A percentile compares a stretch with the other conserved stretches of the same genome.
Evolutionary conservation across 805 yeast genomes (phyloP).

Genomic region (Pichia californica): DNA sequence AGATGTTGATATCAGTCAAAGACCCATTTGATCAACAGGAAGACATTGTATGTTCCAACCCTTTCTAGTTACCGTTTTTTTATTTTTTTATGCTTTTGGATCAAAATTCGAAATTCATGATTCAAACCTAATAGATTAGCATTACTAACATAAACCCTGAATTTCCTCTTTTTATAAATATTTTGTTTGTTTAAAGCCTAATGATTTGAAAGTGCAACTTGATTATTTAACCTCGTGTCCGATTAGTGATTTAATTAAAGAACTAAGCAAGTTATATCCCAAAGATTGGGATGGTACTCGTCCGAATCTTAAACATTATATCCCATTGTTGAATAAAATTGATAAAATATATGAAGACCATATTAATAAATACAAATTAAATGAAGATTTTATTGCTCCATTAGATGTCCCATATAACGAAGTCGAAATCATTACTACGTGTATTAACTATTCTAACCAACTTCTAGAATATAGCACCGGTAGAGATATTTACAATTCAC

Average conservation of each 20-base stretch:
- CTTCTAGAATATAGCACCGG: slow-evolving; percentile 66
- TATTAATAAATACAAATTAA: slow-evolving; percentile 48
- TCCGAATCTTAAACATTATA: slow-evolving; percentile 65
- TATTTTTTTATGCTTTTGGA: background rate
- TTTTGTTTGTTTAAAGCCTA: too few relatives aligned
- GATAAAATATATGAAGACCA: slow-evolving; percentile 57
- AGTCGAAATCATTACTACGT: slow-evolving; percentile 38
- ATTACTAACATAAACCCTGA: too few relatives aligned
- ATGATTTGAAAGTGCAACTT: slow-evolving; percentile 14
- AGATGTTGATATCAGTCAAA: slow-evolving; percentile 1
- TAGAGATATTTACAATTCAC: slow-evolving; percentile 60
- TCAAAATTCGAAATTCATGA: too few relatives aligned
- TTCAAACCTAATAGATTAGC: too few relatives aligned
- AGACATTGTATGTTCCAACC: slow-evolving; percentile 1
- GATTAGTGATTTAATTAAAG: slow-evolving; percentile 16
- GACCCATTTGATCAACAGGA: slow-evolving; percentile 1
- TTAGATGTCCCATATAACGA: slow-evolving; percentile 41
- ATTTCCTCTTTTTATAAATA: too few relatives aligned
- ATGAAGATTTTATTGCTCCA: slow-evolving; percentile 41
- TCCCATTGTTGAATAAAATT: slow-evolving; percentile 65
- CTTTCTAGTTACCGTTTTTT: background rate
- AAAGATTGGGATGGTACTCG: slow-evolving; percentile 28
- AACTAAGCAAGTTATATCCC: slow-evolving; percentile 15
- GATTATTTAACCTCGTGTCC: slow-evolving; percentile 16
- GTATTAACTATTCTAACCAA: slow-evolving; percentile 55